Evolutionary conservation across 2,329 filamentous ascomycete species (phyloP).

Genomic region (Paecilomyces dactylethromorphus): DNA sequence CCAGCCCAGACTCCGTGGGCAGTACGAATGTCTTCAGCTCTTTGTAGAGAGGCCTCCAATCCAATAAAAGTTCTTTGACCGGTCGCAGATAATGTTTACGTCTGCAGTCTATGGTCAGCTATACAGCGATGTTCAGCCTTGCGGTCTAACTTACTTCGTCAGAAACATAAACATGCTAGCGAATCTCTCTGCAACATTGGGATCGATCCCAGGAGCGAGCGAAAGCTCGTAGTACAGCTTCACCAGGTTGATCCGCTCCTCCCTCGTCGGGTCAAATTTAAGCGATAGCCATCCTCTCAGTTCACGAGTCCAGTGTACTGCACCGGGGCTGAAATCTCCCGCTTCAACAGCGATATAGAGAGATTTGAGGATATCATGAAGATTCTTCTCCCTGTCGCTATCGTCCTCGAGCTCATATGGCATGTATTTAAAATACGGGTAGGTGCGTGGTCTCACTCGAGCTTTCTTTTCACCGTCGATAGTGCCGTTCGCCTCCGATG

Average conservation of each 20-base stretch:
- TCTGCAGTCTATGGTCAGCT: constrained; percentile 42
- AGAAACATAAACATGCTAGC: constrained; percentile 93
- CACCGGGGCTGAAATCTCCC: constrained; percentile 89
- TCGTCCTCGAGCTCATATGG: constrained; percentile 85
- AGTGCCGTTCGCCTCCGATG: constrained; percentile 42
- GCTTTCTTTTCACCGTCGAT: constrained; percentile 54
- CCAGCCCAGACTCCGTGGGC: constrained; percentile 67
- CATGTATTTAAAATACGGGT: constrained; percentile 83
- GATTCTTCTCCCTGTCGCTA: constrained; percentile 65
- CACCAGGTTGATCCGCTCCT: constrained; percentile 74
- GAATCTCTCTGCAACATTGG: constrained; percentile 76
- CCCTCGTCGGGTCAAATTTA: constrained; percentile 92
- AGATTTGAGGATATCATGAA: constrained; percentile 84
- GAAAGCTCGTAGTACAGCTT: constrained; percentile 92
- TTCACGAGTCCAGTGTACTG: constrained; percentile 95
- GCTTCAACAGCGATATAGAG: constrained; percentile 87
- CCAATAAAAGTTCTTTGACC: constrained; percentile 78
- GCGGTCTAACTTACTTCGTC: constrained; percentile 64
- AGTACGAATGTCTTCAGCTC: constrained; percentile 88
- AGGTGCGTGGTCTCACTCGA: constrained; percentile 73
- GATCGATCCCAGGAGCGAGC: constrained; percentile 82
- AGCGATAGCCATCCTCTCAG: constrained; percentile 89
- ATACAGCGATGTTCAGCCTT: not conserved
- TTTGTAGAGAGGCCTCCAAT: constrained; percentile 89
- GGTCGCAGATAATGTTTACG: constrained; percentile 94